Percentiles rank a stretch among this genome's conserved stretches.
Evolutionary conservation across 495 filamentous ascomycete genomes (phyloP).

Genomic region (Talaromyces ruber): DNA sequence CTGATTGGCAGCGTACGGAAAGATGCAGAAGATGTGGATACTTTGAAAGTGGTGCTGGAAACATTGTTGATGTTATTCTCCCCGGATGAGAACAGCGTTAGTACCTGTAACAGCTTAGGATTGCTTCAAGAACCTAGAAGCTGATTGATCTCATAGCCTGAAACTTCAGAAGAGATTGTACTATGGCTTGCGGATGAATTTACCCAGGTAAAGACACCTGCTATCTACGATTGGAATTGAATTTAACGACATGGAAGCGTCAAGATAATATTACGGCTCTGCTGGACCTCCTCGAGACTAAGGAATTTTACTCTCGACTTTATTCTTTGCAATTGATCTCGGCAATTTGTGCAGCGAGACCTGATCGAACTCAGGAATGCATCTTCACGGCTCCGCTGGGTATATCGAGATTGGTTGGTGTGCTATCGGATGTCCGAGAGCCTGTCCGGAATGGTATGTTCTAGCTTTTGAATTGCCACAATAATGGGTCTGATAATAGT

Average conservation of each 20-base stretch:
- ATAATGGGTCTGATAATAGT: constrained; percentile 3
- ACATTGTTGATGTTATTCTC: constrained; percentile 89
- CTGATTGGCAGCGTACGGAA: constrained; percentile 77
- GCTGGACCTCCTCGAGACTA: constrained; percentile 76
- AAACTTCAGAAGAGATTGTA: constrained; percentile 94
- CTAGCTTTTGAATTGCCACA: not conserved
- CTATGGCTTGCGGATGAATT: constrained; percentile 98
- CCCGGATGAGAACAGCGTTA: constrained; percentile 59
- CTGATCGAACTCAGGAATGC: constrained; percentile 93
- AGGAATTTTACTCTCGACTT: constrained; percentile 87
- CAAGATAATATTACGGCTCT: constrained; percentile 96
- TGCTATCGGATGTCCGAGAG: constrained; percentile 78
- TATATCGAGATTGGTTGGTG: constrained; percentile 75
- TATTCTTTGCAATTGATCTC: constrained; percentile 88
- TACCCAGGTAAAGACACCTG: constrained; percentile 58
- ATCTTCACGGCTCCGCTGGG: constrained; percentile 81
- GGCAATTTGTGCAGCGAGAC: constrained; percentile 75
- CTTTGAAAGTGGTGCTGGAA: constrained; percentile 87
- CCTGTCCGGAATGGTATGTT: constrained; percentile 76
- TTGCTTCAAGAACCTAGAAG: not conserved
- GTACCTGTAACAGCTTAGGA: constrained; percentile 15
- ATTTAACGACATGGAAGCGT: constrained; percentile 49
- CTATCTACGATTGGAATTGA: not conserved
- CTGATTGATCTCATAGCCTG: constrained; percentile 50
- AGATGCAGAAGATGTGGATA: constrained; percentile 94